phyloP scores from a whole-genome alignment of 768 basidiomycete species.

The Xerocomellus amylosporus region DNA sequence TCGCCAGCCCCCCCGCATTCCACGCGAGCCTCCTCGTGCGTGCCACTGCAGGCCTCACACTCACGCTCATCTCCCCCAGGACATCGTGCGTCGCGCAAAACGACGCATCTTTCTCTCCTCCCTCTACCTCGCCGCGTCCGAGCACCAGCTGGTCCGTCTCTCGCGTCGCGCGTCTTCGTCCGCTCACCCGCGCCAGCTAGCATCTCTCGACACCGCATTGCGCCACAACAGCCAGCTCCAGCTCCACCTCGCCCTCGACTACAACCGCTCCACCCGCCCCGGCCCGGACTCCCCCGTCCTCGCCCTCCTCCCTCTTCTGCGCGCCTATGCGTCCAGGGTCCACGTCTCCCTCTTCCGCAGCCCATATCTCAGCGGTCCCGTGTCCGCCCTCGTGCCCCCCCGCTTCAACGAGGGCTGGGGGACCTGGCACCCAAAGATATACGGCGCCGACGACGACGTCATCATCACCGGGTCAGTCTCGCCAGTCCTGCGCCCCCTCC shows the following conservation, averaged over 20 bases:
- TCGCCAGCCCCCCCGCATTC: conserved; percentile 59
- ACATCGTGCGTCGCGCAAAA: conserved; percentile 74
- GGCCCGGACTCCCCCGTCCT: conserved; percentile 66
- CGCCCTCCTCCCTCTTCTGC: conserved; percentile 68
- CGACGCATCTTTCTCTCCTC: conserved; percentile 86
- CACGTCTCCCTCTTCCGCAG: conserved; percentile 83
- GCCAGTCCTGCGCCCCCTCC: not conserved
- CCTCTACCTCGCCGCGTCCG: conserved; percentile 80
- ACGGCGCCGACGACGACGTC: conserved; percentile 89
- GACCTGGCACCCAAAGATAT: conserved; percentile 97
- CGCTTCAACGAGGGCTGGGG: conserved; percentile 99
- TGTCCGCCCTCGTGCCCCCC: conserved; percentile 78
- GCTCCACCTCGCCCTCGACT: conserved; percentile 74
- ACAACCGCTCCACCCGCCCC: conserved; percentile 74
- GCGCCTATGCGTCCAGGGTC: conserved; percentile 69
- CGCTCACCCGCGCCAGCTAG: conserved; percentile 51
- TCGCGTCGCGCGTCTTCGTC: not conserved
- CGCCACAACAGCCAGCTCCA: conserved; percentile 56
- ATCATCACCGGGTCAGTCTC: conserved; percentile 83
- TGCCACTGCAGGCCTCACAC: not conserved
- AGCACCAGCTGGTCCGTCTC: conserved; percentile 69
- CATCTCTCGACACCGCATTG: conserved; percentile 60
- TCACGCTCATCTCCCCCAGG: conserved; percentile 38
- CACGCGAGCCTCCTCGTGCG: conserved; percentile 53
- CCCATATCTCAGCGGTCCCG: conserved; percentile 73